A percentile compares a stretch with the other conserved stretches of the same genome.
Evolutionary conservation across 495 filamentous ascomycete species (phyloP).

Genomic region (Melanomma pulvis-pyrius): DNA sequence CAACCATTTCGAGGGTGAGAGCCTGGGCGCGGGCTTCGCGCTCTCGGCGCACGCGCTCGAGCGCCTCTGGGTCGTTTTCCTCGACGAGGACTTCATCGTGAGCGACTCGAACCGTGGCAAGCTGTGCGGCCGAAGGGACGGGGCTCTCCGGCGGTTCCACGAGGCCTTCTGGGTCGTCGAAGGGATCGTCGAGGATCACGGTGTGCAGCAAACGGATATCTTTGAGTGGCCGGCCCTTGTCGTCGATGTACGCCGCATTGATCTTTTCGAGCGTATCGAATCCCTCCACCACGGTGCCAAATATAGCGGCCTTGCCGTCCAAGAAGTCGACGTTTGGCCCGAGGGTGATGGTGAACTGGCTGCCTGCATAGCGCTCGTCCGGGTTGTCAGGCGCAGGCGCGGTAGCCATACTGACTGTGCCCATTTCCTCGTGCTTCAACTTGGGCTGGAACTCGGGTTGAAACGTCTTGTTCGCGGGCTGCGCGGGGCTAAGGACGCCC

Average conservation of each 20-base stretch:
- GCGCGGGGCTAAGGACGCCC: slow-evolving; percentile 67
- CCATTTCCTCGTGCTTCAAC: slow-evolving; percentile 80
- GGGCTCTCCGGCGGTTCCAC: slow-evolving; percentile 77
- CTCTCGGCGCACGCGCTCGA: slow-evolving; percentile 80
- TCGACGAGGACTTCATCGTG: slow-evolving; percentile 81
- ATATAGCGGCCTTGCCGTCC: slow-evolving; percentile 89
- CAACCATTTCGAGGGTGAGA: slow-evolving; percentile 95
- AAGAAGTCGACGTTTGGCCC: slow-evolving; percentile 85
- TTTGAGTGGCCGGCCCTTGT: slow-evolving; percentile 77
- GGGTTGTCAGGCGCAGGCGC: slow-evolving; percentile 74
- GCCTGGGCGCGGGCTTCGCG: slow-evolving; percentile 93
- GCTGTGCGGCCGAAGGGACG: slow-evolving; percentile 77
- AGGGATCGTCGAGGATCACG: slow-evolving; percentile 86
- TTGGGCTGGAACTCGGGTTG: slow-evolving; percentile 79
- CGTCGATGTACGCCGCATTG: slow-evolving; percentile 84
- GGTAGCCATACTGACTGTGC: slow-evolving; percentile 94
- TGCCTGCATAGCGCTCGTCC: slow-evolving; percentile 77
- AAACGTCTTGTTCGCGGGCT: slow-evolving; percentile 74
- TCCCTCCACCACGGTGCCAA: slow-evolving; percentile 91
- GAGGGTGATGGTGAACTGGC: slow-evolving; percentile 88
- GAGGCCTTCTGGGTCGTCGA: slow-evolving; percentile 73
- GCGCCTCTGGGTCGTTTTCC: slow-evolving; percentile 73
- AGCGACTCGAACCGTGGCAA: slow-evolving; percentile 89
- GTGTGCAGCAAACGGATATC: slow-evolving; percentile 95
- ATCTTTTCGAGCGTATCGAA: slow-evolving; percentile 93